Base-by-base conservation (phyloP, 176 grass and related monocot species). In the Coix lacrymajobi region DNA sequence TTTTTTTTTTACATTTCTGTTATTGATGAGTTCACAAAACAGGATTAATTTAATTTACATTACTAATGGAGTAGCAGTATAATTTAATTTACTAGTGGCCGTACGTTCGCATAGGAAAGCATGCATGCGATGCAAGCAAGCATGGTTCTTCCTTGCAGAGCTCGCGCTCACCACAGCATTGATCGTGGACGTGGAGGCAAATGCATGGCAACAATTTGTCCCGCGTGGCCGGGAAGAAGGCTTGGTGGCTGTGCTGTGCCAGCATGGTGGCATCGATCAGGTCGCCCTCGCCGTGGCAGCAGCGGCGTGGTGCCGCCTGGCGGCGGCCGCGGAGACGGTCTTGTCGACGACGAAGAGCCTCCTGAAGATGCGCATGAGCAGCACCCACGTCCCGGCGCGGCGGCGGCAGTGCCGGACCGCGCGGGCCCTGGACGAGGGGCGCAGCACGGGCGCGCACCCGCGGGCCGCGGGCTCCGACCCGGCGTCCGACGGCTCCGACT, bases 351-450 rank as follows among this genome's bases (percentile, higher is more conserved):
- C 88, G 74, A 90, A 90, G 79, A 90, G 48, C 67, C 79, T 19
- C 58, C 80, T 58, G 88, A 90, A 90, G 84, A 90, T 90, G 74
- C 84, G 19, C 88, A 90, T 83, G 19, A 90, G 74, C 58, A 90
- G 67, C 74, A 83, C 79, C 88, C 88, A 90, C 44, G 46, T 68
- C 9, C 67, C 69, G 36, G 79, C 71, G 13, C 79, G 83, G 38
- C 84, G 88, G 88, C 84, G 84, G 87, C 58, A 86, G 58, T 76
- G 77, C 1, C 82, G 58, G 28, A 79, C 79, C 37, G 34, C 78
- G 22, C 56, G 66, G 41, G 56, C 83, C 88, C 88, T 46, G 37
- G 79, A 30, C 60, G 88, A 78, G 31, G 84, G 22, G 12, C 83
- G 73, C 58, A 90, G 79, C 88, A 90, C 69, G 24, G 84, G 73